These are phyloP conservation scores for Calonectria hongkongensis DNA, from an alignment of 2,329 filamentous ascomycete genomes.

Conservation along the genomic window DNA sequence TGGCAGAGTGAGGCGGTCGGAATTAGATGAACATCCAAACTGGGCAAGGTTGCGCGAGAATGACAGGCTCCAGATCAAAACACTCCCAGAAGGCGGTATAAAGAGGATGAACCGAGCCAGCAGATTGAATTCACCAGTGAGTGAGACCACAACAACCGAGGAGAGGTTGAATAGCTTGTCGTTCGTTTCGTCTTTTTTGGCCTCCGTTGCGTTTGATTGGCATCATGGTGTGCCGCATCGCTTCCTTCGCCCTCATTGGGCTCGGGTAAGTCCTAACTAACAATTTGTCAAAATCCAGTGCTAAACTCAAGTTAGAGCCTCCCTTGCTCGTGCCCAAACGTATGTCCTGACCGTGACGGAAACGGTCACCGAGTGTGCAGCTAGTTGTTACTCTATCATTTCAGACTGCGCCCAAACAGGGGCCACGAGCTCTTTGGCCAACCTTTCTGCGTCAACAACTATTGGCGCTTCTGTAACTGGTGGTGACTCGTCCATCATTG, in stretches of 20 bases:
- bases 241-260: constrained; percentile 54
- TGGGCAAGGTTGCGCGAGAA: constrained; percentile 43
- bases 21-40: constrained; percentile 24
- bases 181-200: constrained; percentile 49
- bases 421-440: constrained; percentile 14
- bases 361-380: constrained; percentile 56
- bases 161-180: constrained; percentile 44
- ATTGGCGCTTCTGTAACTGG: neutral
- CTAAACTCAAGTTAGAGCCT: constrained; percentile 50
- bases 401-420: constrained; percentile 50
- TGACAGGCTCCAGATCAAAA: neutral
- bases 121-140: constrained; percentile 31
- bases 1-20: constrained; percentile 43
- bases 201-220: constrained; percentile 26
- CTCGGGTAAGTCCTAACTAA: constrained; percentile 51
- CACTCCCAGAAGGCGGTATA: constrained; percentile 46
- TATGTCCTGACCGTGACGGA: constrained; percentile 58
- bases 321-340: constrained; percentile 50
- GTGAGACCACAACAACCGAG: constrained; percentile 48
- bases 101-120: constrained; percentile 46
- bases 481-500: constrained; percentile 4
- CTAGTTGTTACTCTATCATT: constrained; percentile 50
- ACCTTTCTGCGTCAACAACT: neutral
- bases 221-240: constrained; percentile 51
- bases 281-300: neutral